These are phyloP conservation scores for Ceratocystis ficicola DNA, from an alignment of 2,329 filamentous ascomycete genomes.

Conservation along the genomic window DNA sequence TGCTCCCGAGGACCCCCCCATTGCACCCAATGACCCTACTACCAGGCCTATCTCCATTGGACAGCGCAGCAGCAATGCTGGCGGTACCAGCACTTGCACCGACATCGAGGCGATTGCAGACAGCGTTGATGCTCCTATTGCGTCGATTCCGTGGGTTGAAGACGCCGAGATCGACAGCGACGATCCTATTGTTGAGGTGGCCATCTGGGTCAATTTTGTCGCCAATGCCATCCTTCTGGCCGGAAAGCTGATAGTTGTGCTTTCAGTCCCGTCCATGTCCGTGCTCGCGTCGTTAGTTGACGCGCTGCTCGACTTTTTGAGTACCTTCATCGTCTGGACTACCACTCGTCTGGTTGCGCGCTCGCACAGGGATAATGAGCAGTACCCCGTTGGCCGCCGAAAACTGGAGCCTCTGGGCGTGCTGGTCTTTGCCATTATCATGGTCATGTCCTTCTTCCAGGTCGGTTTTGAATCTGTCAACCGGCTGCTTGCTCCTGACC, in stretches of 20 bases:
- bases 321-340: constrained; percentile 67
- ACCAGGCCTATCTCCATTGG: constrained; percentile 27
- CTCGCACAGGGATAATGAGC: constrained; percentile 58
- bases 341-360: constrained; percentile 58
- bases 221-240: constrained; percentile 65
- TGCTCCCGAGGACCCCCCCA: constrained; percentile 48
- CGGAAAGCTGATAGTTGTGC: constrained; percentile 64
- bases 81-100: constrained; percentile 22
- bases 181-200: constrained; percentile 65
- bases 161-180: constrained; percentile 61
- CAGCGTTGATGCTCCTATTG: constrained; percentile 32
- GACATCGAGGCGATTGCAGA: constrained; percentile 34
- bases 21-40: constrained; percentile 29
- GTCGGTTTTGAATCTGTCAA: constrained; percentile 59
- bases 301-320: constrained; percentile 67
- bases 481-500: constrained; percentile 48
- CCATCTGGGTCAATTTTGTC: constrained; percentile 73
- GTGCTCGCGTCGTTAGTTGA: constrained; percentile 71
- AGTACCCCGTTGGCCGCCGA: constrained; percentile 65
- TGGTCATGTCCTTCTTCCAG: constrained; percentile 75
- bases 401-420: constrained; percentile 69
- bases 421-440: constrained; percentile 70
- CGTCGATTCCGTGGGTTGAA: constrained; percentile 57
- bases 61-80: constrained; percentile 32
- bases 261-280: constrained; percentile 69